A percentile compares a stretch with the other conserved stretches of the same genome.
These are phyloP conservation scores for Aspergillus glaucus DNA, from an alignment of 2,329 filamentous ascomycete species.

Conservation along the genomic window DNA sequence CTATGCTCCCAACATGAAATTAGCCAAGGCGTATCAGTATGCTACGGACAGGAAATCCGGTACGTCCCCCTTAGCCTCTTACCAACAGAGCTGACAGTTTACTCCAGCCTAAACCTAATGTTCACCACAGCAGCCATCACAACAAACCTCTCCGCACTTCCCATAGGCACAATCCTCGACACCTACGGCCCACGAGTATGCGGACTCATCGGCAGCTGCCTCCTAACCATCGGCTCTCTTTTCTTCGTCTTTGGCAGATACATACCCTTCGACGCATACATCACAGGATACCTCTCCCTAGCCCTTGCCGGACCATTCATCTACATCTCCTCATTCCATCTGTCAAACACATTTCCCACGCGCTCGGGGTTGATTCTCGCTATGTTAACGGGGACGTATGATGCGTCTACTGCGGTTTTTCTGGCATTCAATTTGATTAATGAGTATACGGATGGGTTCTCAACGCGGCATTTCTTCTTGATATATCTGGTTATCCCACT, in stretches of 20 bases:
- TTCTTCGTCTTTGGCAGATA: slow-evolving; percentile 63
- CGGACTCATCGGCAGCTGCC: slow-evolving; percentile 63
- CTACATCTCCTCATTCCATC: slow-evolving; percentile 76
- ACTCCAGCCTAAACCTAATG: slow-evolving; percentile 68
- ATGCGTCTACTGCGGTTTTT: slow-evolving; percentile 73
- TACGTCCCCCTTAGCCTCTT: slow-evolving; percentile 15
- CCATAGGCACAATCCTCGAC: slow-evolving; percentile 79
- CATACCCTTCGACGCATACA: slow-evolving; percentile 66
- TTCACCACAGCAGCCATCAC: slow-evolving; percentile 84
- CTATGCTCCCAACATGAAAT: slow-evolving; percentile 51
- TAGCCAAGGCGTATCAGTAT: slow-evolving; percentile 35
- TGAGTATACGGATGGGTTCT: slow-evolving; percentile 55
- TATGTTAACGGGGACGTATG: slow-evolving; percentile 73
- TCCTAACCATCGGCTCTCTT: slow-evolving; percentile 63
- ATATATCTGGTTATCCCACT: slow-evolving; percentile 64
- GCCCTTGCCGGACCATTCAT: slow-evolving; percentile 74
- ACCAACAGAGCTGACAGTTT: slow-evolving; percentile 7
- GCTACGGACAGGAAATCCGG: slow-evolving; percentile 53
- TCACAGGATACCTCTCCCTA: slow-evolving; percentile 67
- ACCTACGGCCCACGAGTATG: slow-evolving; percentile 71
- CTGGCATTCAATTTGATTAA: slow-evolving; percentile 67
- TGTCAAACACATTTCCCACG: slow-evolving; percentile 75
- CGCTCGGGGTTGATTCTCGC: slow-evolving; percentile 74
- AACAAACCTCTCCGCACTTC: slow-evolving; percentile 80
- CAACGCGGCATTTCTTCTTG: slow-evolving; percentile 64